A percentile compares a stretch with the other conserved stretches of the same genome.
Evolutionary conservation across 164 flowering plant genomes (phyloP).

Genomic region (Liquidambar formosana): DNA sequence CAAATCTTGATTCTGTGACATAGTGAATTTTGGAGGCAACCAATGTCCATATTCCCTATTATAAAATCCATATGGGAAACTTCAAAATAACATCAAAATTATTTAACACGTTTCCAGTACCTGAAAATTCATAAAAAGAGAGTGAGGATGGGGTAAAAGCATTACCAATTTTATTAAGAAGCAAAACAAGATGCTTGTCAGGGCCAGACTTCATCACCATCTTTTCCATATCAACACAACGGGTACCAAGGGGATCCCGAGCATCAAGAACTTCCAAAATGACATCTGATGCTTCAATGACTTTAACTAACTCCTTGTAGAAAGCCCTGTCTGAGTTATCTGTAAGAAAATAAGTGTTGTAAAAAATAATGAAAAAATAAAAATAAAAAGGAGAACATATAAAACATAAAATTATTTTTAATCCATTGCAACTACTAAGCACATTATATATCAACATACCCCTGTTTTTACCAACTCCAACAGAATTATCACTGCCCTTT

Average conservation of each 20-base stretch:
- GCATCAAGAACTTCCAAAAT: constrained; percentile 97
- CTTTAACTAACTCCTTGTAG: constrained; percentile 90
- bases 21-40: too few species aligned
- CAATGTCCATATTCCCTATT: neutral
- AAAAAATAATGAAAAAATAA: neutral
- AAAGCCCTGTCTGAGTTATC: constrained; percentile 82
- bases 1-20: too few species aligned
- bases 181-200: constrained; percentile 85
- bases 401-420: neutral
- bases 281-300: constrained; percentile 94
- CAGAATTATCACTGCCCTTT: constrained; percentile 17
- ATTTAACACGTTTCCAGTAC: neutral
- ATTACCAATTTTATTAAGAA: constrained; percentile 92
- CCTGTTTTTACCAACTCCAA: constrained; percentile 26
- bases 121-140: neutral
- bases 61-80: neutral
- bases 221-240: constrained; percentile 92
- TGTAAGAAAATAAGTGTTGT: constrained; percentile 18
- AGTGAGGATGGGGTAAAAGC: neutral
- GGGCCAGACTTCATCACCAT: constrained; percentile 79
- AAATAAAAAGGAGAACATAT: neutral
- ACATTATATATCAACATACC: constrained; percentile 36
- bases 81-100: neutral
- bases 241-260: constrained; percentile 94
- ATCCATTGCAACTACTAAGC: neutral